phyloP scores from a whole-genome alignment of 2,329 filamentous ascomycete species.

The Aschersonia sp. region DNA sequence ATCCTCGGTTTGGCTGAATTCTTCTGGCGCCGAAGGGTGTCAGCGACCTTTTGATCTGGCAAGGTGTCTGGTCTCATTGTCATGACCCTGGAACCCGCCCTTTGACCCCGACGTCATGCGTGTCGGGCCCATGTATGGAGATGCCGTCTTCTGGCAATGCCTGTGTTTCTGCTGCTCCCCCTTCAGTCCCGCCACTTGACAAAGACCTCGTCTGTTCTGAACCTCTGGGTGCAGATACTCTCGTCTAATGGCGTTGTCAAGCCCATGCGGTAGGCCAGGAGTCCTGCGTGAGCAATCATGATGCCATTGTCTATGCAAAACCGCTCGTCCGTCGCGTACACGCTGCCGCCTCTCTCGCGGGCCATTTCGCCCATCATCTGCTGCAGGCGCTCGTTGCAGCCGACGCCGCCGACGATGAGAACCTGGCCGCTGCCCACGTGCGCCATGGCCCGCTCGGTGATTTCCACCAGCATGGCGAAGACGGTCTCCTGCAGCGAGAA shows the following conservation, averaged over 20 bases:
- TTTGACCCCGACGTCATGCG: too few species aligned
- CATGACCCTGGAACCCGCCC: too few species aligned
- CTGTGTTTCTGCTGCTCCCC: not conserved
- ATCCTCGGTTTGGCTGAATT: too few species aligned
- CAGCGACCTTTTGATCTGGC: too few species aligned
- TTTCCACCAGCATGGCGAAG: conserved; percentile 95
- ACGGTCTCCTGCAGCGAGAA: conserved; percentile 93
- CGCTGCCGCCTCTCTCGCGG: conserved; percentile 68
- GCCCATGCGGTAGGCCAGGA: conserved; percentile 72
- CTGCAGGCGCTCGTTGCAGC: conserved; percentile 86
- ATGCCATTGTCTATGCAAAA: conserved; percentile 99
- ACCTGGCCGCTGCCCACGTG: conserved; percentile 87
- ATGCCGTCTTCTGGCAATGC: too few species aligned
- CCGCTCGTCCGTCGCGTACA: conserved; percentile 89
- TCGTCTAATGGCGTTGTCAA: conserved; percentile 65
- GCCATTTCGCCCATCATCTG: conserved; percentile 99
- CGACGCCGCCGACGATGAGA: conserved; percentile 87
- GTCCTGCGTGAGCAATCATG: conserved; percentile 95
- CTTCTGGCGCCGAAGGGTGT: too few species aligned
- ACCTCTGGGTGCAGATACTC: conserved; percentile 72
- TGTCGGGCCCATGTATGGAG: too few species aligned
- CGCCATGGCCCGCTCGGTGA: conserved; percentile 95
- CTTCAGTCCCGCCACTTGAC: conserved; percentile 59
- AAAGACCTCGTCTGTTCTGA: conserved; percentile 69
- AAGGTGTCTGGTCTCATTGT: too few species aligned